These are phyloP conservation scores for Neltuma alba DNA, from an alignment of 306 rosid genomes.

Conservation along the genomic window DNA sequence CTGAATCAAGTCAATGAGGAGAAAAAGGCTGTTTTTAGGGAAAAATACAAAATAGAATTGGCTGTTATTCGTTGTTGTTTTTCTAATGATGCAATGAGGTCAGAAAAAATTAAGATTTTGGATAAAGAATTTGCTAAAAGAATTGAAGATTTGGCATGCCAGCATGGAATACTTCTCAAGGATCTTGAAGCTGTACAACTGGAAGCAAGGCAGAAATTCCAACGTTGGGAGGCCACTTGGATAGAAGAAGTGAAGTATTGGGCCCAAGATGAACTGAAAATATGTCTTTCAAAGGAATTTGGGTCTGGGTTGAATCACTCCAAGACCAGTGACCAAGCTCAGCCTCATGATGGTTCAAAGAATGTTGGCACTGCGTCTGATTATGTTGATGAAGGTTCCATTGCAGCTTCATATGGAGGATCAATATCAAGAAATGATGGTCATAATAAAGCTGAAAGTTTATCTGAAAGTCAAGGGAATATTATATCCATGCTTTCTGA, in stretches of 20 bases:
- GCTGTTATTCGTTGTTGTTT: neutral
- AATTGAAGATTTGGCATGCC: neutral
- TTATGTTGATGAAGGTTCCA: neutral
- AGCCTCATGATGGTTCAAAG: neutral
- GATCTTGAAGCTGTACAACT: neutral
- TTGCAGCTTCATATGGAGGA: neutral
- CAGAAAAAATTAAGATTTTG: neutral
- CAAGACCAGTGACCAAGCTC: neutral
- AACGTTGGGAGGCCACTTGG: neutral
- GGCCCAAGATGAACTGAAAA: neutral
- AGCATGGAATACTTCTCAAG: neutral
- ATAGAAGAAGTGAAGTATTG: neutral
- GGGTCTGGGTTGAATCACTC: neutral
- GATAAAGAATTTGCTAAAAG: neutral
- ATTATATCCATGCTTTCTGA: conserved; percentile 28
- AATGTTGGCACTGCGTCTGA: neutral
- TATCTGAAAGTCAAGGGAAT: conserved; percentile 23
- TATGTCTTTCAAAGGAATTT: neutral
- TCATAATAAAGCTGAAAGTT: neutral
- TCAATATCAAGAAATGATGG: neutral
- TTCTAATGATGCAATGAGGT: neutral
- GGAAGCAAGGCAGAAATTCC: neutral
- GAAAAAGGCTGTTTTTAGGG: neutral
- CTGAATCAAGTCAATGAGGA: neutral
- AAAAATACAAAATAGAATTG: neutral